These are phyloP conservation scores for Termitomyces sp. DNA, from an alignment of 768 basidiomycete species.

Conservation along the genomic window DNA sequence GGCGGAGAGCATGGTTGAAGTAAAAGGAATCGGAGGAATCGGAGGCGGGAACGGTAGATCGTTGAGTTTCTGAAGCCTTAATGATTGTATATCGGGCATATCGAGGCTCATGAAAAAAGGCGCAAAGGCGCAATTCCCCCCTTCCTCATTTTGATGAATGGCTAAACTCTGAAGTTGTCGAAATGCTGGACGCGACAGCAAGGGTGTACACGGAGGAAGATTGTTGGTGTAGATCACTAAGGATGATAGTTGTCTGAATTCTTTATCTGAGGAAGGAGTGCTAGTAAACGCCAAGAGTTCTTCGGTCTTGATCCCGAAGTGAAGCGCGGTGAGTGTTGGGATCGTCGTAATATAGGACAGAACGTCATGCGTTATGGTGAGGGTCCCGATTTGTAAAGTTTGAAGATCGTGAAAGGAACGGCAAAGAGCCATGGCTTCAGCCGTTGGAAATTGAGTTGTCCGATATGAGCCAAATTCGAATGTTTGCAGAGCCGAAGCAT, in stretches of 20 bases:
- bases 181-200: not conserved
- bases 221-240: not conserved
- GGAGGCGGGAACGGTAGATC: no score
- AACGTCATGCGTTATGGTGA: no score
- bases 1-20: not conserved
- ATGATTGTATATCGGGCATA: not conserved
- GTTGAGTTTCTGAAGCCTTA: no score
- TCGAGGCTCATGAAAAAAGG: not conserved
- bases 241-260: not conserved
- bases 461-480: no score
- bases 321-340: not conserved
- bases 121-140: not conserved
- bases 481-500: no score
- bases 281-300: not conserved
- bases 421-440: no score
- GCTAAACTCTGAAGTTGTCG: not conserved
- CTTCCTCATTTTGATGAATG: no score
- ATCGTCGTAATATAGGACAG: not conserved
- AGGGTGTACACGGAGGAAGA: not conserved
- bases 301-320: not conserved
- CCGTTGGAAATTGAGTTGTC: no score
- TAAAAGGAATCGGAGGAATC: no score
- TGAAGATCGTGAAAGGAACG: no score
- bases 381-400: no score
- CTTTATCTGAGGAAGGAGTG: not conserved